Evolutionary conservation across 2,329 filamentous ascomycete genomes (phyloP), one percentile per base, ranked within the genome.

Genomic region (Talaromyces sp.): DNA sequence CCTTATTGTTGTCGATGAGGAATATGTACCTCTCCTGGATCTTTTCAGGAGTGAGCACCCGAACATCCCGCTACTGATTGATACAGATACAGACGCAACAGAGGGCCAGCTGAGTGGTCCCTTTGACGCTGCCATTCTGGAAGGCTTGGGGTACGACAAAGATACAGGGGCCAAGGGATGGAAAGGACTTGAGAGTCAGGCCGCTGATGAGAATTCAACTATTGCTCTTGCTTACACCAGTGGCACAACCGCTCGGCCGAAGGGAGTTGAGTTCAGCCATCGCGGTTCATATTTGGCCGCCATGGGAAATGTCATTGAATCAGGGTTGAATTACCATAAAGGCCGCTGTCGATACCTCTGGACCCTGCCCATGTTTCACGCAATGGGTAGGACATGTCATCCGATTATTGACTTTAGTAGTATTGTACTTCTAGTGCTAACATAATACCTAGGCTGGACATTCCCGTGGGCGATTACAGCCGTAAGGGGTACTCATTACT

Each of bases 381-480:
- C 86, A 8, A 86, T 83, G 76, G 85, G 85, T 78, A 67, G 61
- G 78, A 64, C 19, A 41, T 13, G 45, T 13, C 31, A 27, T 84
- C 84, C 79, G 90, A 37, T 8, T 10, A 6, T n/a, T 22, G 17
- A 22, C 31, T 22, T 19, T 31, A 22, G 10, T 39, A 15, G 25
- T 10, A 39, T 37, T 15, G 25, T 37, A 4, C 10, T 1, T 4
- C 33, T 35, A 19, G 37, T 33, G 37, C 37, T n/a, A 35, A 43
- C 37, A 25, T 41, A 66, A 62, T 25, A 50, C 25, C 33, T 65
- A 81, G 82, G 83, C 6, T 95, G 91, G 92, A 93, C 91, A 1
- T 96, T 94, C 72, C 92, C 92, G 0, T 97, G 93, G 95, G 86
- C 93, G 1, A 86, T 97, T n/a, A 96, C 92, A 11, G 92, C 93